Evolutionary conservation across 371 early-diverging fungal genomes (phyloP).

Genomic region (Mucor sp.): DNA sequence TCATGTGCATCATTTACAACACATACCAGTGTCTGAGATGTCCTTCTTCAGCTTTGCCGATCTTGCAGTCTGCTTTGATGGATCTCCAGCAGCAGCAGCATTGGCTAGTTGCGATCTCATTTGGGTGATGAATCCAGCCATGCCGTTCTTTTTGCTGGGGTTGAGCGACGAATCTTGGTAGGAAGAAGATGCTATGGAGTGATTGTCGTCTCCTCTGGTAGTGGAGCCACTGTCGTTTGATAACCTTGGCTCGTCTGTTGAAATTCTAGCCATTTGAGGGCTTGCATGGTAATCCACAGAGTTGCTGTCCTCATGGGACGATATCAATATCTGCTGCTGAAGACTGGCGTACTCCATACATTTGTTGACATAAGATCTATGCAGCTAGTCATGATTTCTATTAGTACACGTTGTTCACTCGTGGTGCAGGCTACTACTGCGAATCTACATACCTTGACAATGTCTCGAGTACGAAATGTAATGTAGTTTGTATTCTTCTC

Average conservation of each 20-base stretch:
- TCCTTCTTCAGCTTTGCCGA: constrained; percentile 55
- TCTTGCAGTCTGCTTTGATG: constrained; percentile 39
- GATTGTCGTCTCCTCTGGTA: constrained; percentile 6
- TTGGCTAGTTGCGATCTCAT: constrained; percentile 46
- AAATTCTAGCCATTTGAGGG: constrained; percentile 15
- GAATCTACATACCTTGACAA: constrained; percentile 32
- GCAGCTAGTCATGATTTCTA: constrained; percentile 32
- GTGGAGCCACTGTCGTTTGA: constrained; percentile 33
- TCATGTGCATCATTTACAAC: neutral
- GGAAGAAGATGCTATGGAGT: constrained; percentile 5
- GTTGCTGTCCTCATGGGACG: constrained; percentile 26
- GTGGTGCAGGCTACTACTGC: no score
- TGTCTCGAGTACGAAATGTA: constrained; percentile 38
- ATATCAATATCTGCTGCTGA: constrained; percentile 32
- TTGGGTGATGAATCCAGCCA: constrained; percentile 49
- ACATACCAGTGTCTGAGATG: constrained; percentile 56
- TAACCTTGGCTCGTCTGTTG: constrained; percentile 36
- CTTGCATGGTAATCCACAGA: constrained; percentile 18
- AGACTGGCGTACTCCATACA: constrained; percentile 40
- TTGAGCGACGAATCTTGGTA: constrained; percentile 13
- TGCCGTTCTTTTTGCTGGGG: constrained; percentile 36
- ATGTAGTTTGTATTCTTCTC: constrained; percentile 44
- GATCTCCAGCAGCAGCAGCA: constrained; percentile 42
- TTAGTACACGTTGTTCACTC: neutral
- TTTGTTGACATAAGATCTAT: constrained; percentile 46